Evolutionary conservation across 108 stramenopile genomes (phyloP), one percentile per base, ranked within the genome.

Genomic region (Cyclostephanos tholiformis): DNA sequence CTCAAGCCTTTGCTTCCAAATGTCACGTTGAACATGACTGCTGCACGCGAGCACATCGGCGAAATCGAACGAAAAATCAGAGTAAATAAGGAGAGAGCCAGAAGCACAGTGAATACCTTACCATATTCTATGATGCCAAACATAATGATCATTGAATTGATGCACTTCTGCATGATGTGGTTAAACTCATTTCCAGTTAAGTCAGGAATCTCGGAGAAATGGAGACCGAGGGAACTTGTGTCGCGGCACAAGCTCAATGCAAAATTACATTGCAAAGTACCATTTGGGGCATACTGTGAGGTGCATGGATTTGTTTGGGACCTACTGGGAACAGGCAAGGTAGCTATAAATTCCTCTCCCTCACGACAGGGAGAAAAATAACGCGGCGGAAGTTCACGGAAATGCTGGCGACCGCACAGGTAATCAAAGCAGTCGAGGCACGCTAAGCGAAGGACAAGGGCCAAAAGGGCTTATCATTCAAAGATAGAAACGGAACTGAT

Each of bases 81-180:
- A 75, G 25, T 77, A 83, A 53, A 14, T 74, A 23, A 65, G 62
- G 85, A 86, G 20, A 35, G 82, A 8, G 19, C 36, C 7, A 30
- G 82, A 57, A 62, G 30, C 1, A 71, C 41, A 9, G 36, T 44
- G 22, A 43, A 49, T 13, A 69, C 55, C 0, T 52, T 86, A 0
- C 82, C 82, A 3, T 82, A 70, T 39, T 8, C 69, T 9, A 0
- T 30, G 0, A 6, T 80, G 2, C 85, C 85, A 41, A 41, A 12
- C 11, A 8, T 41, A 8, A 41, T 41, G 41, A 41, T 10, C 9
- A 41, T 41, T 10, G 1, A 41, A 10, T 12, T 41, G 41, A 41
- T 41, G 41, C 41, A 41, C 12, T 41, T 41, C 41, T 41, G 20
- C 19, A 26, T 0, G 13, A 43, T 76, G 25, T 83, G 77, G 79